A percentile compares a stretch with the other conserved stretches of the same genome.
Evolutionary conservation across 768 basidiomycete species (phyloP).

Genomic region (Hygrocybe punicea): DNA sequence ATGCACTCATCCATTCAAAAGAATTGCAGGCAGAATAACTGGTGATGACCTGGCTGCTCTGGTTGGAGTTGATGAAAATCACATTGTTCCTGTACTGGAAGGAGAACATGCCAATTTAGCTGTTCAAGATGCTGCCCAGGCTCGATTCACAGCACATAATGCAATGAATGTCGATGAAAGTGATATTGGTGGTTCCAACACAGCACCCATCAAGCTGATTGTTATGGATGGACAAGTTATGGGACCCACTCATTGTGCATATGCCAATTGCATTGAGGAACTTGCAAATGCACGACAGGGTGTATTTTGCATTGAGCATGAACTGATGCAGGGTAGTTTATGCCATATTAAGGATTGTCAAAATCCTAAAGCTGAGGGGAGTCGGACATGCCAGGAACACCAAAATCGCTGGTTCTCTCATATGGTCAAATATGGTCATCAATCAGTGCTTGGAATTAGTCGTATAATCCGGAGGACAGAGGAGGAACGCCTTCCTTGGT

Average conservation of each 20-base stretch:
- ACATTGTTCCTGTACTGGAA: slow-evolving; percentile 5
- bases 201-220: slow-evolving; percentile 7
- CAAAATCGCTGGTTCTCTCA: not conserved
- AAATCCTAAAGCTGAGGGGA: not conserved
- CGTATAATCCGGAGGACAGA: not conserved
- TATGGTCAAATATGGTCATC: not conserved
- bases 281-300: slow-evolving; percentile 5
- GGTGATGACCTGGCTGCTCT: slow-evolving; percentile 9
- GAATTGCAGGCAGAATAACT: slow-evolving; percentile 5
- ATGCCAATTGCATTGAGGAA: slow-evolving; percentile 2
- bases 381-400: slow-evolving; percentile 3
- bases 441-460: not conserved
- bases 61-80: slow-evolving; percentile 14
- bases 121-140: not conserved
- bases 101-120: not conserved
- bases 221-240: slow-evolving; percentile 16
- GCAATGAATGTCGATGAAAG: not conserved
- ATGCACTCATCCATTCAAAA: slow-evolving; percentile 12
- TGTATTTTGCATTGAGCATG: slow-evolving; percentile 3
- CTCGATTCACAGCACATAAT: not conserved
- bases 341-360: slow-evolving; percentile 8
- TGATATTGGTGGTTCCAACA: not conserved
- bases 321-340: not conserved
- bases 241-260: slow-evolving; percentile 12
- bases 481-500: slow-evolving; percentile 2